Base-by-base conservation (phyloP, 352 stramenopile species). In the Hyphochytrium catenoides region DNA sequence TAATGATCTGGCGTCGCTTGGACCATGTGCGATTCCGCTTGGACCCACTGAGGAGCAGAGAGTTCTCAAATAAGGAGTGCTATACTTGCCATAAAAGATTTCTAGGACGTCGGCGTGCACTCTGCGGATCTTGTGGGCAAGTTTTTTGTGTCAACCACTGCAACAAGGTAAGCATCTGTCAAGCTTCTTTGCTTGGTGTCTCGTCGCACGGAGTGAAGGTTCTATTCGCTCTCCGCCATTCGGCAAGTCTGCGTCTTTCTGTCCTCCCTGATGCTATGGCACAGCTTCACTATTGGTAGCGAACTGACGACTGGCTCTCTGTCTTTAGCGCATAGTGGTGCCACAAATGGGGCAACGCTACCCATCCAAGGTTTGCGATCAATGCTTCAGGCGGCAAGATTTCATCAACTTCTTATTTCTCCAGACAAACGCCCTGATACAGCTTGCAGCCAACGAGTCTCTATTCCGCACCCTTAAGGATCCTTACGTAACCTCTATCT, bases 131-230 rank as follows among this genome's bases (percentile, higher is more conserved):
- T 3, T 78, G 65, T 33, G 50, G 54, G 1, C 36, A 50, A 4
- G 45, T 59, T 4, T 75, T 74, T 39, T 78, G 65, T 22, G 54
- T 53, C 9, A 50, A 57, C 26, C 62, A 78, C 28, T 78, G 65
- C 27, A 54, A 51, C 22, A 43, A 47, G n/a, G n/a, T n/a, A n/a
- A n/a, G n/a, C n/a, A n/a, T n/a, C n/a, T n/a, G n/a, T n/a, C n/a
- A n/a, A n/a, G n/a, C n/a, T n/a, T n/a, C n/a, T n/a, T n/a, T n/a
- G n/a, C n/a, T n/a, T n/a, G n/a, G n/a, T n/a, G n/a, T n/a, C n/a
- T n/a, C n/a, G n/a, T n/a, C n/a, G n/a, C n/a, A n/a, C n/a, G n/a
- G n/a, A n/a, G n/a, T n/a, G n/a, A n/a, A n/a, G n/a, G n/a, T n/a
- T n/a, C n/a, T n/a, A n/a, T n/a, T n/a, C n/a, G n/a, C n/a, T n/a